Evolutionary conservation across 75 land plant species (phyloP).

Genomic region (Sequoiadendron giganteum): DNA sequence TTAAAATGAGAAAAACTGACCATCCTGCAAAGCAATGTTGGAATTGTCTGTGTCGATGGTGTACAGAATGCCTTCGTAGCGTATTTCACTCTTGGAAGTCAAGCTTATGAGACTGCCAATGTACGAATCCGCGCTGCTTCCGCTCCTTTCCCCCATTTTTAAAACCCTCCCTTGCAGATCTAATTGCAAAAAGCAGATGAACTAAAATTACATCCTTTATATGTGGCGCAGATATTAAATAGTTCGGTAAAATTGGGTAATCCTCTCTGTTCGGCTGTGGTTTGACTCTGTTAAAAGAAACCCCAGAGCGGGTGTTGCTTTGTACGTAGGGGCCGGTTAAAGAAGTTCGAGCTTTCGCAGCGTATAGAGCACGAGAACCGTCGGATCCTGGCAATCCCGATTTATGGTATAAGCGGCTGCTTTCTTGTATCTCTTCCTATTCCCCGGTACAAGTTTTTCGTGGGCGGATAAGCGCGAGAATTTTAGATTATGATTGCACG

Average conservation of each 20-base stretch:
- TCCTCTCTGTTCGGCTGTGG: not conserved
- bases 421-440: no score
- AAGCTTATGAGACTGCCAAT: constrained; percentile 71
- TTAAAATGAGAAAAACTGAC: constrained; percentile 12
- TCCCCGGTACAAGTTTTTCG: no score
- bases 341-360: not conserved
- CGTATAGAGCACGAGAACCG: not conserved
- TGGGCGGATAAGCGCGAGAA: no score
- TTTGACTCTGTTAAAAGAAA: not conserved
- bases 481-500: no score
- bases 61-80: constrained; percentile 70
- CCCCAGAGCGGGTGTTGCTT: not conserved
- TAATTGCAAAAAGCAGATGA: not conserved
- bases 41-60: constrained; percentile 70
- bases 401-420: not conserved
- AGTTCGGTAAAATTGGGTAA: not conserved
- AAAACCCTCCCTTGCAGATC: not conserved
- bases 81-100: constrained; percentile 75
- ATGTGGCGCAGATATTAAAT: not conserved
- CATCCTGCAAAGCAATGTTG: constrained; percentile 69
- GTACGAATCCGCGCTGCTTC: constrained; percentile 42
- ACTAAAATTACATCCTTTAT: not conserved
- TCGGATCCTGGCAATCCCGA: not conserved
- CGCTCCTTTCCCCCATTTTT: constrained; percentile 5
- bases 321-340: not conserved